Base-by-base conservation (phyloP, 1,139 yeast species). In the Debaryomycetaceae sp. region DNA sequence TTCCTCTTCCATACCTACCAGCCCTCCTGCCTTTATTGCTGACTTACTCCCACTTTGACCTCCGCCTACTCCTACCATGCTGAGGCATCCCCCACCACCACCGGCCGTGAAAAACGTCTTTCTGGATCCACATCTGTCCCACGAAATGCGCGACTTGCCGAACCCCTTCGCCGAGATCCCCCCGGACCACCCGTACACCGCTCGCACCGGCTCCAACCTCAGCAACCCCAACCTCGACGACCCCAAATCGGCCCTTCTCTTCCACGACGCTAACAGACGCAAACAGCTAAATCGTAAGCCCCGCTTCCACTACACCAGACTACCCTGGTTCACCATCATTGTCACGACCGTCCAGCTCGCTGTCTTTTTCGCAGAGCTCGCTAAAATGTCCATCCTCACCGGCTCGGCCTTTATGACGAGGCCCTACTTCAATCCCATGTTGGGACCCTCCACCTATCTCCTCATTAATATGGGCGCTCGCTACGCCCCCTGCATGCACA, bases 381-480 rank as follows among this genome's bases (percentile, higher is more conserved):
- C 61, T 6, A 60, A 56, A 34, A 74, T 75, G 82, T 64, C 76
- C 4, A 42, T 51, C 5, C 54, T 73, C 27, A 78, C 87, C 0
- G 85, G 85, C 2, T 64, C 73, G 4, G 77, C 81, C 2, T 70
- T 79, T 37, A 83, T 75, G 47, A 74, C 83, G 1, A 51, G 74
- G 40, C 90, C 90, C 3, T 68, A 73, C 35, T 77, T 79, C 55
- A 79, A 79, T 45, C 87, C 87, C 7, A 78, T 79, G 87, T 52
- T 79, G 27, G 90, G 90, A 1, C 90, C 90, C n/a, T 76, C 85
- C 2, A 57, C 77, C 0, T 77, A 77, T 42, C 55, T 77, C 6
- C 60, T 74, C 44, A 75, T 78, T 33, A 69, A 75, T 40, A 69
- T 76, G 71, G 87, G 87, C 1, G 78, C 86, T 3, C 51, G 87